Conservation (phyloP, 495 filamentous ascomycete genomes). For the Trichoderma erinaceum region DNA sequence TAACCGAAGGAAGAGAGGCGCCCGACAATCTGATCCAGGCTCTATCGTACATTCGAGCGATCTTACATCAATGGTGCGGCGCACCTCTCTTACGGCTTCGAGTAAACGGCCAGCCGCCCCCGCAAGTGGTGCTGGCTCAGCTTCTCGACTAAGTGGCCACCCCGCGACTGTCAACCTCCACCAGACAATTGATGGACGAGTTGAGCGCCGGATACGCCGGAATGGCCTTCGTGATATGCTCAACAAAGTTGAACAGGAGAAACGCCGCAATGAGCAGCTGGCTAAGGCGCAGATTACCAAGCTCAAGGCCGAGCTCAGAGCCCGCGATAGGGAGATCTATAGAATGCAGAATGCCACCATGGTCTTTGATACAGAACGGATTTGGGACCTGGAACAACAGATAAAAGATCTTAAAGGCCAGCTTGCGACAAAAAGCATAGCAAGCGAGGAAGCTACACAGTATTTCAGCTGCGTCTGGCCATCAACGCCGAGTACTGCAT, state of each 20-base stretch:
- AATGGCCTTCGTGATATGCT: conserved; percentile 71
- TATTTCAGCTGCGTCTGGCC: conserved; percentile 39
- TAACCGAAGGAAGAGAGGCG: conserved; percentile 47
- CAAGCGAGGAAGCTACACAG: conserved; percentile 26
- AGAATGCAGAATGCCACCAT: conserved; percentile 46
- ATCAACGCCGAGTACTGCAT: conserved; percentile 35
- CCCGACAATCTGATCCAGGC: conserved; percentile 69
- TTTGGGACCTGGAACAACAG: conserved; percentile 39
- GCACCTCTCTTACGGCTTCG: conserved; percentile 45
- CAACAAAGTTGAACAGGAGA: conserved; percentile 56
- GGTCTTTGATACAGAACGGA: conserved; percentile 34
- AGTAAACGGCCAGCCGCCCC: conserved; percentile 36
- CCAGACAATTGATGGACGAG: conserved; percentile 63
- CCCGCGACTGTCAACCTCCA: conserved; percentile 47
- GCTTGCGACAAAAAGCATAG: conserved; percentile 25
- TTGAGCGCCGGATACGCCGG: conserved; percentile 63
- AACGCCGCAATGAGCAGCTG: conserved; percentile 37
- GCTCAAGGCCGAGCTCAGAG: conserved; percentile 47
- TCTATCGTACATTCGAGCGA: conserved; percentile 51
- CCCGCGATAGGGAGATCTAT: conserved; percentile 45
- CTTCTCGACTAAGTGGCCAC: conserved; percentile 39
- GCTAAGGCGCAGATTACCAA: conserved; percentile 38
- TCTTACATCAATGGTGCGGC: conserved; percentile 59
- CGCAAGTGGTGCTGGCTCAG: conserved; percentile 25
- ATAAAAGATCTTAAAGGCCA: conserved; percentile 29